Evolutionary conservation across 225 moss, liverwort and hornwort species (phyloP), one percentile per base, ranked within the genome.

Genomic region (Rhytidiadelphus loreus): DNA sequence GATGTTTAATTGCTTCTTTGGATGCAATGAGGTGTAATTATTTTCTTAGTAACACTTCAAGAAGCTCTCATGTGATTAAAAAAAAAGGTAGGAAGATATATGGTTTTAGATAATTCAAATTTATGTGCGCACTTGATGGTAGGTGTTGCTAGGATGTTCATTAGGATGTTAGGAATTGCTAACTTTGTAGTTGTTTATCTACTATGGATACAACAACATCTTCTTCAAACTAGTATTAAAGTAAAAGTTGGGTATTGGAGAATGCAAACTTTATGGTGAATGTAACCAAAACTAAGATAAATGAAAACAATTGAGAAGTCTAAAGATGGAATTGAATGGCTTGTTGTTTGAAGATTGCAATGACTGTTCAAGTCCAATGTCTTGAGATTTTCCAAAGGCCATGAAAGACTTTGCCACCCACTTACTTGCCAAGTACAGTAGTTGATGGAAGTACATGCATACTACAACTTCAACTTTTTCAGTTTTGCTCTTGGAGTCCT

Each of bases 11-110:
- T 75, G 2, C 5, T 33, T 75, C 50, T 50, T 37, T 0, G 6
- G 6, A 65, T 3, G 0, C 14, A 69, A 24, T 24, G 69, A 39
- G 14, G 32, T 32, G 7, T 0, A 11, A 0, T 74, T 32, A 4
- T 21, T 33, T 75, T 50, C 2, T 21, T 7, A 4, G 7, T 7
- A 32, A 7, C 4, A 48, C 48, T 50, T 30, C 1, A 11, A 7
- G 30, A 73, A 48, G 0, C 5, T 28, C 14, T 3, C 4, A 26
- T 43, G 8, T 1, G 0, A 43, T 26, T 25, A 16, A 72, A 44
- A 66, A 11, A 3, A 8, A 5, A 4, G 16, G 3, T 46, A 50
- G 1, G 11, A 12, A 43, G 44, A 30, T 17, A 29, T 44, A 11
- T 18, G 4, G 29, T 10, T 29, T 46, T 16, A 43, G 9, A 43